Base-by-base conservation (phyloP, 192 early-diverging fungal species). In the Backusella circina region DNA sequence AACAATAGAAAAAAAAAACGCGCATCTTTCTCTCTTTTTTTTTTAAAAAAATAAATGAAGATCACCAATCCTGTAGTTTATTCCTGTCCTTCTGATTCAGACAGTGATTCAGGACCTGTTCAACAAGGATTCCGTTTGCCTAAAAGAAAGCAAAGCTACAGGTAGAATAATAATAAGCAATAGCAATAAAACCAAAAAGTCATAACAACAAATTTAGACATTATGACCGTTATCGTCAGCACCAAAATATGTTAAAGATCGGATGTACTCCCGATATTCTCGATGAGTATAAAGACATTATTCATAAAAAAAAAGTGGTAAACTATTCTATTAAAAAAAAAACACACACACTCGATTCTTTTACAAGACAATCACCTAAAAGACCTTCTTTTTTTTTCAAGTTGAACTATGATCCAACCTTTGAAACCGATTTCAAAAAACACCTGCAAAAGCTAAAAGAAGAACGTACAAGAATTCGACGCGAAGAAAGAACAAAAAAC, bases 31-130 rank as follows among this genome's bases (percentile, higher is more conserved):
- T 6, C 1, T 7, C 12, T 13, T 23, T 57, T 54, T 12, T 2
- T 23, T 54, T 54, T 0, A 12, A 2, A 41, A 16, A 41, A 41
- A 41, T 18, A 16, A n/a, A n/a, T 68, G 7, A 35, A 36, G n/a
- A 68, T 68, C 35, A 68, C 67, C n/a, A 70, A 70, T 44, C 41
- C 69, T 39, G 39, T 44, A 8, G 16, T 47, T 16, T 70, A 70
- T 44, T 7, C 38, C 7, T 21, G 39, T 30, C 69, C 69, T 30
- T 66, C 64, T 8, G 73, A 74, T 44, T 74, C 73, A 12, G 73
- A 50, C 0, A 66, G 64, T 10, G 73, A 74, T 32, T 10, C 23
- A 0, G 73, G 67, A n/a, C 3, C 18, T 47, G 18, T 47, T 18
- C 18, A 47, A 16, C 16, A n/a, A 23, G 39, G 2, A 9, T 66